phyloP scores from a whole-genome alignment of 2,329 filamentous ascomycete species.

The Microascus cirrosus region DNA sequence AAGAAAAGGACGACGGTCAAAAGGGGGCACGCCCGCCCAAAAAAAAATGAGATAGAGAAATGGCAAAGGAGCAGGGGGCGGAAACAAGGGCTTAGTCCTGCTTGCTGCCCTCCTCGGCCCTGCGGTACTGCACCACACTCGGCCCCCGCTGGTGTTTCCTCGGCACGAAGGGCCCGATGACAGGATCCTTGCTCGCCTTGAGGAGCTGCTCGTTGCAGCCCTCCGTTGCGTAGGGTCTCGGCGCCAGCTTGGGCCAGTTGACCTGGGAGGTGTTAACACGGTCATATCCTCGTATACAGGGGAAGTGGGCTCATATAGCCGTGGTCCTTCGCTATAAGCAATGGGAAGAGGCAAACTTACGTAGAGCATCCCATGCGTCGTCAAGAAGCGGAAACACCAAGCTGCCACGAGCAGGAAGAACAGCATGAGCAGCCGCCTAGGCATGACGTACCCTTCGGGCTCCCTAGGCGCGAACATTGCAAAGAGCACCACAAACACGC shows the following conservation, averaged over 20 bases:
- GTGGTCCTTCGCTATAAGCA: too few species aligned
- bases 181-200: constrained; percentile 69
- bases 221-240: constrained; percentile 73
- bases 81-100: constrained; percentile 54
- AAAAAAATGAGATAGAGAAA: too few species aligned
- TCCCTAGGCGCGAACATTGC: constrained; percentile 56
- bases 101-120: constrained; percentile 96
- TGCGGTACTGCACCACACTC: constrained; percentile 71
- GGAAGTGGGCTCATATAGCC: too few species aligned
- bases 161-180: constrained; percentile 61
- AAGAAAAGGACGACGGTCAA: too few species aligned
- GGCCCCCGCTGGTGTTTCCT: constrained; percentile 64
- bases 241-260: constrained; percentile 96
- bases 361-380: constrained; percentile 80
- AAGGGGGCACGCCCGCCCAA: too few species aligned
- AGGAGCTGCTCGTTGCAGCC: constrained; percentile 79
- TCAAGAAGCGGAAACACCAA: constrained; percentile 69
- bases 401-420: constrained; percentile 61
- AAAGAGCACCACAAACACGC: constrained; percentile 71
- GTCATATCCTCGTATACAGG: too few species aligned
- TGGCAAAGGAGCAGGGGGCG: too few species aligned
- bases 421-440: constrained; percentile 70
- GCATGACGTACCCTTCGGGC: constrained; percentile 66
- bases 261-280: constrained; percentile 46
- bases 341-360: constrained; percentile 44